Evolutionary conservation across 306 rosid species (phyloP).

Genomic region (Lagenaria siceraria): DNA sequence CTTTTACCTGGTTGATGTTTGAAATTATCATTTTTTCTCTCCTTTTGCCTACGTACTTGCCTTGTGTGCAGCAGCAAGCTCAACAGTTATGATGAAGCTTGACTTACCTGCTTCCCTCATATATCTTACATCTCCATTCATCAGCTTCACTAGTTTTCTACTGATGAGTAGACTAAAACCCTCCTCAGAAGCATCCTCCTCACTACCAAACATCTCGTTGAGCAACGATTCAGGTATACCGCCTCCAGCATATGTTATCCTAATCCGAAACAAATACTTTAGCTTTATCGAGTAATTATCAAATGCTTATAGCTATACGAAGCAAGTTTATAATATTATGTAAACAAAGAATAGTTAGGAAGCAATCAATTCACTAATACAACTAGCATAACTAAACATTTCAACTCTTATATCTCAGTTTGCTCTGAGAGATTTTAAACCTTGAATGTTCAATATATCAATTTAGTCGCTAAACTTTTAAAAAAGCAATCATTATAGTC

Average conservation of each 20-base stretch:
- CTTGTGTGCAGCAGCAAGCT: slow-evolving; percentile 42
- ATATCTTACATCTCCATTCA: slow-evolving; percentile 81
- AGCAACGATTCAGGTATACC: slow-evolving; percentile 68
- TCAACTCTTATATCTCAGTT: neutral
- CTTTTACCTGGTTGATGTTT: neutral
- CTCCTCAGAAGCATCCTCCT: slow-evolving; percentile 52
- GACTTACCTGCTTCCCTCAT: slow-evolving; percentile 71
- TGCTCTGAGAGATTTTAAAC: neutral
- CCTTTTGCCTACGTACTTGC: neutral
- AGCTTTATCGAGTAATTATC: neutral
- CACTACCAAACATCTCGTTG: slow-evolving; percentile 70
- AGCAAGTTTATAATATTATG: neutral
- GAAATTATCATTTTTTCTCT: neutral
- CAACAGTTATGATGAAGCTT: slow-evolving; percentile 57
- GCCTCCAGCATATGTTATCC: slow-evolving; percentile 56
- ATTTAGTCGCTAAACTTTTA: neutral
- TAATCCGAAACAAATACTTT: slow-evolving; percentile 13
- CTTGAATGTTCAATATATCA: too few relatives aligned
- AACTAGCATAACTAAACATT: neutral
- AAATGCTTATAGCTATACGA: neutral
- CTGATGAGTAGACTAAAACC: slow-evolving; percentile 71
- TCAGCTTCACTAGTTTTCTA: slow-evolving; percentile 68
- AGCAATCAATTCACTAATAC: neutral
- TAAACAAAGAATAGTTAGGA: neutral
- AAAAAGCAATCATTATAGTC: neutral